Evolutionary conservation across 331 rosid species (phyloP).

Genomic region (Malus hybrid): DNA sequence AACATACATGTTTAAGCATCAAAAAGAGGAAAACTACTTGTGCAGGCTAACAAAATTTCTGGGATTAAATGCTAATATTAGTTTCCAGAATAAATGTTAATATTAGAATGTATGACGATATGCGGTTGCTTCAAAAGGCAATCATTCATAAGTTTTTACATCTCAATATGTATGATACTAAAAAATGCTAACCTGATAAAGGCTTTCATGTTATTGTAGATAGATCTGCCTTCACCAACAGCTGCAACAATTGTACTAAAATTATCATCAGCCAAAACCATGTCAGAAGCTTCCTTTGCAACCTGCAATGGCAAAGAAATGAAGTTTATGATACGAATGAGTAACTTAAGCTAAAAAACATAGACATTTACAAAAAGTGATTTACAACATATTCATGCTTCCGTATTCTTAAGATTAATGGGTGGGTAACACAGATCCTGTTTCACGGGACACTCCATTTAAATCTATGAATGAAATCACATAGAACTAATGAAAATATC

Average conservation of each 20-base stretch:
- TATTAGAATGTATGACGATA: background rate
- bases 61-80: background rate
- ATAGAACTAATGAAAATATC: background rate
- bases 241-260: slow-evolving; percentile 77
- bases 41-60: background rate
- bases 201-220: slow-evolving; percentile 81
- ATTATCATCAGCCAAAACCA: slow-evolving; percentile 82
- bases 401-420: background rate
- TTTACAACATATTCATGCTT: too few species aligned
- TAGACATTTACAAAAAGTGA: too few species aligned
- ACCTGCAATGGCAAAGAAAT: slow-evolving; percentile 28
- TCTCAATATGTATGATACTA: background rate
- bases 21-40: background rate
- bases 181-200: slow-evolving; percentile 50
- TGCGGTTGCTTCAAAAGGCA: too few species aligned
- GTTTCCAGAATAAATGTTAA: too few species aligned
- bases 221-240: slow-evolving; percentile 81
- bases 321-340: background rate
- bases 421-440: background rate
- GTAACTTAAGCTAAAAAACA: too few species aligned
- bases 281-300: slow-evolving; percentile 82
- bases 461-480: background rate
- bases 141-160: background rate
- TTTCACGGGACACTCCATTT: background rate
- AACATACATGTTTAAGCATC: background rate